Percentiles rank a stretch among this genome's conserved stretches.
Evolutionary conservation across 2,329 filamentous ascomycete genomes (phyloP).

Genomic region (Alternaria triticimaculans): DNA sequence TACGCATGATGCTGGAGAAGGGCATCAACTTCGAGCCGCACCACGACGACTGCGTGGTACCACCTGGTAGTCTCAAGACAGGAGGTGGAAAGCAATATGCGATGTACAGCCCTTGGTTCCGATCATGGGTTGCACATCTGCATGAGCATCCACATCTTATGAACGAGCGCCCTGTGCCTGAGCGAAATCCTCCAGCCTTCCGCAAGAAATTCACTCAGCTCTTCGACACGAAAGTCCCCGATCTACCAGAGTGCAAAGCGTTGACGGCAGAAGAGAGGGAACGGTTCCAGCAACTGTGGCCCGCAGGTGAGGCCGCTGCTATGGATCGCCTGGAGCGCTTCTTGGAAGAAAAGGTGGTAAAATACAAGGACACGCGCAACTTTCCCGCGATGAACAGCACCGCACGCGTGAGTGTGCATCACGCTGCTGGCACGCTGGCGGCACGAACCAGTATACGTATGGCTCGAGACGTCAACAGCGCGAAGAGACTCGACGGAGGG

Average conservation of each 20-base stretch:
- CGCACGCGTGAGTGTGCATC: constrained; percentile 52
- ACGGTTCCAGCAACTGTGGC: constrained; percentile 51
- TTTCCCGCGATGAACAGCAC: constrained; percentile 53
- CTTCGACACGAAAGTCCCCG: constrained; percentile 41
- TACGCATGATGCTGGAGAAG: constrained; percentile 65
- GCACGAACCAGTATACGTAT: constrained; percentile 55
- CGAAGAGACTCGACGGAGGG: constrained; percentile 60
- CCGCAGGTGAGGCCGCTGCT: constrained; percentile 54
- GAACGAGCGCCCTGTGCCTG: constrained; percentile 65
- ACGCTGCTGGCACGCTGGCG: constrained; percentile 54
- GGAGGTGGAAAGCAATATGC: constrained; percentile 79
- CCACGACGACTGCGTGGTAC: constrained; percentile 84
- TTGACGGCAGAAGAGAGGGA: constrained; percentile 54
- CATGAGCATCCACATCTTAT: constrained; percentile 73
- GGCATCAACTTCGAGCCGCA: constrained; percentile 73
- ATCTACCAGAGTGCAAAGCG: constrained; percentile 67
- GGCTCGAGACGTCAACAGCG: constrained; percentile 59
- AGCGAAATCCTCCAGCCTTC: constrained; percentile 60
- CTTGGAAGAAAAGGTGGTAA: constrained; percentile 53
- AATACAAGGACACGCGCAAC: constrained; percentile 52
- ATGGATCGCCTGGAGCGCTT: constrained; percentile 52
- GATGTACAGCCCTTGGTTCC: constrained; percentile 84
- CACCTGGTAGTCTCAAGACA: constrained; percentile 71
- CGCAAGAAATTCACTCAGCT: constrained; percentile 56
- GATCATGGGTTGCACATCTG: constrained; percentile 75